These are phyloP conservation scores for Leccinum subgranulosum DNA, from an alignment of 768 basidiomycete genomes.

Conservation along the genomic window DNA sequence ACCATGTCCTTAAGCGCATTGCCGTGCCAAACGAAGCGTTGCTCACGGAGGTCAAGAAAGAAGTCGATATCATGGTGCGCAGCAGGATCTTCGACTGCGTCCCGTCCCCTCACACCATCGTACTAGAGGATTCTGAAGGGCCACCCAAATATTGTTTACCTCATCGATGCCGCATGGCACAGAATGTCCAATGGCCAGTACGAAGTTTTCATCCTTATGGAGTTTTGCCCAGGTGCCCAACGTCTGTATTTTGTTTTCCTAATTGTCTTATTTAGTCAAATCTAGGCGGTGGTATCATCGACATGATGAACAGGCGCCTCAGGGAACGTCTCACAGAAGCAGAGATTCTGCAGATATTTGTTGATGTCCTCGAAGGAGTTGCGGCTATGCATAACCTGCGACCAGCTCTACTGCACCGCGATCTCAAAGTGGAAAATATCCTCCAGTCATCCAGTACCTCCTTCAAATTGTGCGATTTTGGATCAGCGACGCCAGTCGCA, in stretches of 20 bases:
- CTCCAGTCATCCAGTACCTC: constrained; percentile 79
- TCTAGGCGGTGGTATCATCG: constrained; percentile 94
- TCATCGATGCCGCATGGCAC: constrained; percentile 94
- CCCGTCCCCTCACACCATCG: constrained; percentile 25
- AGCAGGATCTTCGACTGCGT: constrained; percentile 9
- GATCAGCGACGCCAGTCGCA: constrained; percentile 79
- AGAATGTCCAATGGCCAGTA: constrained; percentile 78
- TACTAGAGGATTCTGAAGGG: constrained; percentile 82
- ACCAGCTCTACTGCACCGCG: constrained; percentile 90
- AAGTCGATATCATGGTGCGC: constrained; percentile 97
- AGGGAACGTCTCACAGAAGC: constrained; percentile 92
- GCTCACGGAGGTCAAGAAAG: constrained; percentile 92
- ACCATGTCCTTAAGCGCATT: constrained; percentile 96
- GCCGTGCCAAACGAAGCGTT: constrained; percentile 88
- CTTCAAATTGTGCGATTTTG: constrained; percentile 98
- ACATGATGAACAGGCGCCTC: constrained; percentile 98
- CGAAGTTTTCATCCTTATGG: constrained; percentile 99
- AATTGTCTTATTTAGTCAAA: constrained; percentile 9
- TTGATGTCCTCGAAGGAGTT: constrained; percentile 95
- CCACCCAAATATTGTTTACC: constrained; percentile 92
- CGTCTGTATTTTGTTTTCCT: neutral
- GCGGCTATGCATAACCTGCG: constrained; percentile 94
- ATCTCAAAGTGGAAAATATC: constrained; percentile 99
- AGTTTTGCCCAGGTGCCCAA: constrained; percentile 81
- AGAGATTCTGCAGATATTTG: constrained; percentile 97